Conservation (phyloP, 371 early-diverging fungal species). For the Mucor piriformis region DNA sequence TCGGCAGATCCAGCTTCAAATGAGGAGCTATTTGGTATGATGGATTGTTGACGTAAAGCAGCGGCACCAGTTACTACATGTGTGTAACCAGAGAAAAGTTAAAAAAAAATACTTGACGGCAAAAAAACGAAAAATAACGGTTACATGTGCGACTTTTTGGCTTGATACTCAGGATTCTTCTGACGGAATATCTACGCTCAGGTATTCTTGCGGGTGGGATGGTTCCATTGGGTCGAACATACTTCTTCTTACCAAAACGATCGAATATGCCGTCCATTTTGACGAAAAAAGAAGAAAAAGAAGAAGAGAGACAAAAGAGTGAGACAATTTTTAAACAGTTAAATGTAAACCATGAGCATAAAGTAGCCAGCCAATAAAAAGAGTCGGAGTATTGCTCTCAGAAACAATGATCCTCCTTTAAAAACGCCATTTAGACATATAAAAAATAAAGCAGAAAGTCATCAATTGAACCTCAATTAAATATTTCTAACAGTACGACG, state of each 20-base stretch:
- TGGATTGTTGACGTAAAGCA: conserved; percentile 8
- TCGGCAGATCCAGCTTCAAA: conserved; percentile 31
- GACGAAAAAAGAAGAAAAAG: neutral
- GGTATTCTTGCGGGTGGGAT: conserved; percentile 12
- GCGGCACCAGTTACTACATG: neutral
- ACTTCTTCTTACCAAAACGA: conserved; percentile 25
- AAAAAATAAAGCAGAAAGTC: neutral
- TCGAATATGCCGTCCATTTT: conserved; percentile 36
- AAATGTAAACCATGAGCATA: too few species aligned
- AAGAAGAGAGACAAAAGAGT: neutral
- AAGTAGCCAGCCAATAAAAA: neutral
- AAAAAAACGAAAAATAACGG: too few species aligned
- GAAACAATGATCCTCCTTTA: neutral
- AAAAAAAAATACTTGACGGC: too few species aligned
- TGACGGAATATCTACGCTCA: conserved; percentile 7
- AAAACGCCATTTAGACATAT: neutral
- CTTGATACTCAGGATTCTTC: neutral
- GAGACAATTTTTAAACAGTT: neutral
- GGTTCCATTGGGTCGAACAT: neutral
- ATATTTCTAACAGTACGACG: neutral
- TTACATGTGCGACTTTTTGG: neutral
- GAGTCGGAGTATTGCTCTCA: neutral
- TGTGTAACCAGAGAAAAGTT: neutral
- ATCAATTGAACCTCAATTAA: too few species aligned
- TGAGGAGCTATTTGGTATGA: conserved; percentile 22